phyloP scores from a whole-genome alignment of 1,284 basidiomycete genomes.

The Moniliophthora roreri region DNA sequence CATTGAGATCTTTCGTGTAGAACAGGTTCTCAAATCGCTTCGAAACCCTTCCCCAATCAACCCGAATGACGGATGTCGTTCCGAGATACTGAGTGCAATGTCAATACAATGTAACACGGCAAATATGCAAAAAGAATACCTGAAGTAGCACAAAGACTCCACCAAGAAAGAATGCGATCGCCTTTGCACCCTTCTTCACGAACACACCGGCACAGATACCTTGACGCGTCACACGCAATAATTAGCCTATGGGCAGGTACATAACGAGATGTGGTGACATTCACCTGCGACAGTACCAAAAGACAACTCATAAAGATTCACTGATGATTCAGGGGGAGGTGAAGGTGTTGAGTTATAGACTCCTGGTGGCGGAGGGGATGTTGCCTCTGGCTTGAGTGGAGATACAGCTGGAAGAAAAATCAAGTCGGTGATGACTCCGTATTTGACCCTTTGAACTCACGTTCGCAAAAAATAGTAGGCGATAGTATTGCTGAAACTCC shows the following conservation, averaged over 20 bases:
- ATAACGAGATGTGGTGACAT: neutral
- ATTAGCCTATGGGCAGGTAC: neutral
- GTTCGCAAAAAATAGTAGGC: constrained; percentile 36
- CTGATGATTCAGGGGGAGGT: constrained; percentile 63
- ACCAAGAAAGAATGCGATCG: constrained; percentile 81
- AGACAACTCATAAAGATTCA: constrained; percentile 80
- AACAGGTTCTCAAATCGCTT: constrained; percentile 74
- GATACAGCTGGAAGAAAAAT: neutral
- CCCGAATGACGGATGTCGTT: constrained; percentile 66
- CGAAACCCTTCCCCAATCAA: constrained; percentile 74
- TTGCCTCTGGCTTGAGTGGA: neutral
- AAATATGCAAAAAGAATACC: constrained; percentile 48
- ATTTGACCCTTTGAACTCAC: constrained; percentile 21
- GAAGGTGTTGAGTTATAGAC: constrained; percentile 19
- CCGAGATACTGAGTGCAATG: constrained; percentile 64
- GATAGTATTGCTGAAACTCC: constrained; percentile 28
- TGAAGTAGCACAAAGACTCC: constrained; percentile 87
- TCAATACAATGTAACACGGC: neutral
- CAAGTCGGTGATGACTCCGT: neutral
- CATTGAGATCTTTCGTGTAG: constrained; percentile 61
- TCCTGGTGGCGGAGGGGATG: neutral
- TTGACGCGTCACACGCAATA: neutral
- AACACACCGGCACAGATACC: constrained; percentile 90
- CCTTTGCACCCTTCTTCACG: constrained; percentile 89
- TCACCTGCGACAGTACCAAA: constrained; percentile 81